phyloP scores from a whole-genome alignment of 306 rosid genomes.

The Argentina anserina region DNA sequence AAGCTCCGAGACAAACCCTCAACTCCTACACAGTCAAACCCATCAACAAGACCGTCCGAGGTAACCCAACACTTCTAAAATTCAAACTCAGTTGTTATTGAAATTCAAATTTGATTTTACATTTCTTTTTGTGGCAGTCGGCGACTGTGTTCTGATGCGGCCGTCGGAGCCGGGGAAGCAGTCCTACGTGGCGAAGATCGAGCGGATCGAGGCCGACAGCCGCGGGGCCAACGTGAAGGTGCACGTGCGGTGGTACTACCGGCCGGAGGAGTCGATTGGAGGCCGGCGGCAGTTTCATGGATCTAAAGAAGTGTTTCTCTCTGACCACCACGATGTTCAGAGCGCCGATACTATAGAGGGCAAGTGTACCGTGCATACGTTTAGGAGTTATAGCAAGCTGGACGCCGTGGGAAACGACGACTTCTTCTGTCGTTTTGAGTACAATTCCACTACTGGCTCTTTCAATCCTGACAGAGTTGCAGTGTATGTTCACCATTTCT shows the following conservation, averaged over 20 bases:
- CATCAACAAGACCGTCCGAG: constrained; percentile 69
- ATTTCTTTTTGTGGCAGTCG: constrained; percentile 37
- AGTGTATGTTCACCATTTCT: constrained; percentile 51
- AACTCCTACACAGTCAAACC: constrained; percentile 89
- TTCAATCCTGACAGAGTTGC: constrained; percentile 97
- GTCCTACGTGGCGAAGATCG: constrained; percentile 93
- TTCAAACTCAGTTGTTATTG: background rate
- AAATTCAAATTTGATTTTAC: background rate
- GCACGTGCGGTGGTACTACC: constrained; percentile 91
- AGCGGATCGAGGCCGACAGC: constrained; percentile 87
- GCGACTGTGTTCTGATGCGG: constrained; percentile 90
- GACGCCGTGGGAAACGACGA: constrained; percentile 97
- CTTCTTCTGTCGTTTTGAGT: constrained; percentile 97
- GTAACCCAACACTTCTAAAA: constrained; percentile 20
- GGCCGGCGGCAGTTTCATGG: constrained; percentile 99
- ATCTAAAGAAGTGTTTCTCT: constrained; percentile 87
- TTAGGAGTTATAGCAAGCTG: constrained; percentile 88
- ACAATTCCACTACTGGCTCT: constrained; percentile 86
- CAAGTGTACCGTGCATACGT: constrained; percentile 89
- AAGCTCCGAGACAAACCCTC: constrained; percentile 86
- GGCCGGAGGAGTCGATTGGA: constrained; percentile 98
- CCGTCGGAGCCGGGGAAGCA: constrained; percentile 77
- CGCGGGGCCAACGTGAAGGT: constrained; percentile 94
- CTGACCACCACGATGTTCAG: constrained; percentile 89
- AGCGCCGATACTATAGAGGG: constrained; percentile 89